phyloP scores from a whole-genome alignment of 805 yeast genomes.

The Kazachstania kunashirensis region DNA sequence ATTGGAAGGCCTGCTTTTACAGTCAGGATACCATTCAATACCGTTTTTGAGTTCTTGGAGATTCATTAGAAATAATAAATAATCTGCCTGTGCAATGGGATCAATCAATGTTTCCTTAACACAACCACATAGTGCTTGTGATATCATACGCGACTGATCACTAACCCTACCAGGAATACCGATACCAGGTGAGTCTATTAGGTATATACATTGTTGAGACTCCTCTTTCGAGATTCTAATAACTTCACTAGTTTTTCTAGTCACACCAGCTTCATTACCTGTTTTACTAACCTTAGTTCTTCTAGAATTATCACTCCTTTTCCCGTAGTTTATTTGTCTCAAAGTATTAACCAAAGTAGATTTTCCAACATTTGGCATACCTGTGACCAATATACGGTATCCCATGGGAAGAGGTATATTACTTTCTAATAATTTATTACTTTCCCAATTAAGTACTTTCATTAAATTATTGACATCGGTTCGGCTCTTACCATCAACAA shows the following conservation, averaged over 20 bases:
- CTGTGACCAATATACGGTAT: constrained; percentile 62
- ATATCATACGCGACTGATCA: constrained; percentile 59
- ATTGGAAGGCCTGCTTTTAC: constrained; percentile 52
- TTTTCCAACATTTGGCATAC: constrained; percentile 98
- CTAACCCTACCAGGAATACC: constrained; percentile 58
- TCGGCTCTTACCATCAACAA: constrained; percentile 48
- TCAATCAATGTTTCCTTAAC: constrained; percentile 63
- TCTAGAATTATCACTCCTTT: constrained; percentile 12
- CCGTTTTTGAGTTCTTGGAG: constrained; percentile 33
- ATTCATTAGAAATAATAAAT: constrained; percentile 64
- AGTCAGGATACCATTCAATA: constrained; percentile 10
- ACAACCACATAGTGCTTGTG: constrained; percentile 65
- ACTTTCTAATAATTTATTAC: constrained; percentile 26
- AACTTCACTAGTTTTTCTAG: constrained; percentile 66
- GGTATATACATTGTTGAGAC: constrained; percentile 31
- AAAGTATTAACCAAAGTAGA: constrained; percentile 75
- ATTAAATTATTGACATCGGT: constrained; percentile 44
- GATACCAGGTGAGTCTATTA: constrained; percentile 92
- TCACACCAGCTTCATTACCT: constrained; percentile 87
- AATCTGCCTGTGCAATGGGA: constrained; percentile 81
- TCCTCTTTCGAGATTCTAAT: constrained; percentile 39
- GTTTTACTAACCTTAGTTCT: constrained; percentile 65
- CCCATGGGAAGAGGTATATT: constrained; percentile 79
- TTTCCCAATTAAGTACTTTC: constrained; percentile 38
- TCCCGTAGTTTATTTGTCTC: constrained; percentile 34